A percentile compares a stretch with the other conserved stretches of the same genome.
Evolutionary conservation across 2,329 filamentous ascomycete species (phyloP).

Genomic region (Diaporthe sp.): DNA sequence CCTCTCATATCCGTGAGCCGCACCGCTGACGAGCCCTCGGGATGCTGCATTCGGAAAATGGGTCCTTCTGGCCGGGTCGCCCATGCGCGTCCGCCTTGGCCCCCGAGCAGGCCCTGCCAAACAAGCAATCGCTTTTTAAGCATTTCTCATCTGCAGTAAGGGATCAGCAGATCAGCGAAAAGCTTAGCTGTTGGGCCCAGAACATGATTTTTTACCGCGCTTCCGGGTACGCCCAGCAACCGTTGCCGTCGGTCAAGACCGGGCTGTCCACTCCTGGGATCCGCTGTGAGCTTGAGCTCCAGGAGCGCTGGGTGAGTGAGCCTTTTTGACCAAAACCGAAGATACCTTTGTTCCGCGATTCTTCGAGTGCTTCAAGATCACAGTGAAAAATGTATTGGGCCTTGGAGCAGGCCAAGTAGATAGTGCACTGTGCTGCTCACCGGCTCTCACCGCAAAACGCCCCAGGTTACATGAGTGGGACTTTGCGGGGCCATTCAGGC

Average conservation of each 20-base stretch:
- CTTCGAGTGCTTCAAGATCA: not conserved
- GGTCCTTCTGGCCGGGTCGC: not conserved
- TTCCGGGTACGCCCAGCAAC: not conserved
- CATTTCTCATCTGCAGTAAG: conserved; percentile 1
- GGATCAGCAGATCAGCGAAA: conserved; percentile 20
- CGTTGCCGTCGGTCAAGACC: conserved; percentile 1
- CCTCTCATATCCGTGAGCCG: not conserved
- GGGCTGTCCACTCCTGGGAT: not conserved
- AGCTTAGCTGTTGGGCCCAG: conserved; percentile 13
- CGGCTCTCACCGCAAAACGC: not conserved
- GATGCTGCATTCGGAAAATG: conserved; percentile 20
- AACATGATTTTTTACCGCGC: not conserved
- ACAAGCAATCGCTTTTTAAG: not conserved
- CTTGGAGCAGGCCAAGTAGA: not conserved
- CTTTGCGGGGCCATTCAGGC: not conserved
- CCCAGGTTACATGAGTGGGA: not conserved
- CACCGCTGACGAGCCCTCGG: conserved; percentile 2
- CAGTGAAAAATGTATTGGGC: not conserved
- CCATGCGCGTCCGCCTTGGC: not conserved
- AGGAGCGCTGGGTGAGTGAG: too few relatives aligned
- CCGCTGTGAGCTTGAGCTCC: not conserved
- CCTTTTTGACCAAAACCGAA: too few relatives aligned
- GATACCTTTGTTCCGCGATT: not conserved
- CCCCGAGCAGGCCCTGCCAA: not conserved
- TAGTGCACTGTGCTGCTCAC: not conserved